Evolutionary conservation across 2,329 filamentous ascomycete genomes (phyloP).

Genomic region (Aspergillus vadensis): DNA sequence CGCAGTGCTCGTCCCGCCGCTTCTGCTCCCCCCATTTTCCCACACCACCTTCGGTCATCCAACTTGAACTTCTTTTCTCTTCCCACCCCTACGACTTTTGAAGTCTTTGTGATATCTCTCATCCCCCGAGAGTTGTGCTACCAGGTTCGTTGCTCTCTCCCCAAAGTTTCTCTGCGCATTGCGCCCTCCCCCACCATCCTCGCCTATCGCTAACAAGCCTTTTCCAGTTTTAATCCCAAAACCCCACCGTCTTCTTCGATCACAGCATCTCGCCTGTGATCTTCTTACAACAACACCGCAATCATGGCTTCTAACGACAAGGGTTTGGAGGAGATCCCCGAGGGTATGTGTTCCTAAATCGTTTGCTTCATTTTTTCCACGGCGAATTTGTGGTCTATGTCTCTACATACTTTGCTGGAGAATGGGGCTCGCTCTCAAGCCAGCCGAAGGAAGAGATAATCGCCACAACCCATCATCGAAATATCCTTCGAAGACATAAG

Average conservation of each 20-base stretch:
- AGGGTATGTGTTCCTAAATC: slow-evolving; percentile 66
- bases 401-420: slow-evolving; percentile 1
- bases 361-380: slow-evolving; percentile 6
- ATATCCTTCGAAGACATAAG: background rate
- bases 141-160: slow-evolving; percentile 30
- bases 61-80: slow-evolving; percentile 18
- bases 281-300: slow-evolving; percentile 61
- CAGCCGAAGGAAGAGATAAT: slow-evolving; percentile 10
- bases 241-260: slow-evolving; percentile 52
- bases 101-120: slow-evolving; percentile 38
- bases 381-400: slow-evolving; percentile 8
- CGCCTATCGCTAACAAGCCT: slow-evolving; percentile 36
- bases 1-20: slow-evolving; percentile 14
- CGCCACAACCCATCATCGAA: slow-evolving; percentile 16
- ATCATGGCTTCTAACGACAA: slow-evolving; percentile 95
- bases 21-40: slow-evolving; percentile 22
- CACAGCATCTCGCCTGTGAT: slow-evolving; percentile 77
- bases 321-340: slow-evolving; percentile 97
- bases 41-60: slow-evolving; percentile 21
- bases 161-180: slow-evolving; percentile 19
- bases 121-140: slow-evolving; percentile 37
- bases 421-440: slow-evolving; percentile 3
- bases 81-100: slow-evolving; percentile 21
- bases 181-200: slow-evolving; percentile 31
- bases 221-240: slow-evolving; percentile 35